Base-by-base conservation (phyloP, 495 filamentous ascomycete species). In the Acidomyces sp. region DNA sequence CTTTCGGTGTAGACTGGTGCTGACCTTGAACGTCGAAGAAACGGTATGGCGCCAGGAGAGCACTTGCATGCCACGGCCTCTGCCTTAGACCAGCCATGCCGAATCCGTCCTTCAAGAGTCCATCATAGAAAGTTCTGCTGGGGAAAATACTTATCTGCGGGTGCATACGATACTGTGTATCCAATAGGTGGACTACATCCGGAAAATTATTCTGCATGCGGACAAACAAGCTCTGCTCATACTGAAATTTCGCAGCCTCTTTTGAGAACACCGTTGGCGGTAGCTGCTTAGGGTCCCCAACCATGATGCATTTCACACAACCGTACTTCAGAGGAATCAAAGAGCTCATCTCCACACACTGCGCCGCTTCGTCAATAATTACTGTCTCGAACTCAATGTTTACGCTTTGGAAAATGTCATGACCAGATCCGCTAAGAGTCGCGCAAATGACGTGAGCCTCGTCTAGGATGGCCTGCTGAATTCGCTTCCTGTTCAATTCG, bases 81-180 rank as follows among this genome's bases (percentile, higher is more conserved):
- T 66, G 56, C 39, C 90, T 77, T 43, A 88, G 59, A 35, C 62
- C 68, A 1, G 68, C 77, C 87, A 96, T 94, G 46, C 80, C 68
- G 21, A 67, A 66, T 18, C 90, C 90, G 61, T 97, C 86, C 41
- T 85, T 61, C 16, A 97, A 75, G 39, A 75, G 72, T 16, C 79
- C 75, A 52, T 94, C 83, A 60, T 97, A 97, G 63, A 97, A 97
- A 26, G 86, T 77, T 43, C 70, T 62, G 57, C 85, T 93, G 0
- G 90, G 90, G 60, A 93, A 97, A 24, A 54, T 53, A 58, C 83
- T 92, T 58, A 97, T 97, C 45, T 85, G 81, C 0, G 90, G 90
- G 63, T 97, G 90, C 90, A 97, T 97, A 63, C 90, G 90, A 56
- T 97, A 97, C 55, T 97, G 90, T 24, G 78, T 85, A 60, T 95